Conservation (phyloP, 352 stramenopile species). For the Phytopythium oedochilum region DNA sequence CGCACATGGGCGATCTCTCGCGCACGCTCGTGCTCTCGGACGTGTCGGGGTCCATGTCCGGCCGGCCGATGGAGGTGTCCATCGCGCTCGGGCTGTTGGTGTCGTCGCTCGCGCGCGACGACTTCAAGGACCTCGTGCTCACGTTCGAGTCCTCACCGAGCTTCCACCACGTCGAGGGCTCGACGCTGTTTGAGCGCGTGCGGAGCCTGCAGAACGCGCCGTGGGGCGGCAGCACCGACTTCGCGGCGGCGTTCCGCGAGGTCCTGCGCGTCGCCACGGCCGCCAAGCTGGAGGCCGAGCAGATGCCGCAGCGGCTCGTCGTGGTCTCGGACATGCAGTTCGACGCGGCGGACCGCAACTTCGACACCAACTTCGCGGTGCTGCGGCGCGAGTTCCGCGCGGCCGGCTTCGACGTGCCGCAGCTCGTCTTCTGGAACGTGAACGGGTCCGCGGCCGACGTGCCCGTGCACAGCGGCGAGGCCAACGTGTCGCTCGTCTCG, state of each 20-base stretch:
- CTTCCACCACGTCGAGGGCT: conserved; percentile 36
- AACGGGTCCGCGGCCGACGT: conserved; percentile 31
- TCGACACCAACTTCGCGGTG: conserved; percentile 36
- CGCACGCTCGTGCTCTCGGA: conserved; percentile 49
- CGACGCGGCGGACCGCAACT: conserved; percentile 33
- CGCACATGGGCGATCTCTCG: conserved; percentile 8
- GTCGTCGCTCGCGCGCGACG: conserved; percentile 31
- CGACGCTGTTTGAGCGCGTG: conserved; percentile 27
- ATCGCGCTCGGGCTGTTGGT: conserved; percentile 37
- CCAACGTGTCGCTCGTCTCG: conserved; percentile 44
- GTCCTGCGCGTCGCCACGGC: conserved; percentile 40
- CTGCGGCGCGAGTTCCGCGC: conserved; percentile 30
- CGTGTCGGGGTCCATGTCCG: conserved; percentile 38
- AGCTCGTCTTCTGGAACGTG: conserved; percentile 79
- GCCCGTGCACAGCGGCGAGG: conserved; percentile 18
- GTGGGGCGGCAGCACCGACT: conserved; percentile 57
- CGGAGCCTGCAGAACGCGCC: conserved; percentile 13
- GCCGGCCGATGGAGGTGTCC: conserved; percentile 33
- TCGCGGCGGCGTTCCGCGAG: conserved; percentile 50
- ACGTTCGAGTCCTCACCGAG: conserved; percentile 34
- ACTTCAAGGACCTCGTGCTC: conserved; percentile 51
- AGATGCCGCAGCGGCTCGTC: conserved; percentile 61
- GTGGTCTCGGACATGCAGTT: conserved; percentile 88
- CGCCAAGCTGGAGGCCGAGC: conserved; percentile 21
- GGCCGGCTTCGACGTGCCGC: conserved; percentile 35